Evolutionary conservation across 768 basidiomycete genomes (phyloP).

Genomic region (Kwoniella bestiolae): DNA sequence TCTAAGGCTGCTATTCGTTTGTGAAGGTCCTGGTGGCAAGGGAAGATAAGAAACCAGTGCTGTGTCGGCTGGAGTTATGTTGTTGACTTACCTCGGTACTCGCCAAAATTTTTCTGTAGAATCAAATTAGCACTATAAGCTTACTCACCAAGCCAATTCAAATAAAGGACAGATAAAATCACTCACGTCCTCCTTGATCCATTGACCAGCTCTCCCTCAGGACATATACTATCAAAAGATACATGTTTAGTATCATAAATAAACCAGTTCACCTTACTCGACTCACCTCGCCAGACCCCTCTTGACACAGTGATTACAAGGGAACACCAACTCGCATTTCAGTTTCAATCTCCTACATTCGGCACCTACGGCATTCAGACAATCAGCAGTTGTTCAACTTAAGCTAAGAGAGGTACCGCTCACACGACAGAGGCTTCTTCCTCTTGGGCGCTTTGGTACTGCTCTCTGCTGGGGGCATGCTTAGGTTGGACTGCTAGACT

Average conservation of each 20-base stretch:
- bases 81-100: constrained; percentile 24
- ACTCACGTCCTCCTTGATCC: constrained; percentile 21
- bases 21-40: constrained; percentile 12
- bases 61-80: background rate
- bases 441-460: constrained; percentile 10
- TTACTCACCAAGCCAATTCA: background rate
- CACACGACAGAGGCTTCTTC: constrained; percentile 20
- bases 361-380: constrained; percentile 2
- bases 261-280: background rate
- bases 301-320: constrained; percentile 16
- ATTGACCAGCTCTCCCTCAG: constrained; percentile 22
- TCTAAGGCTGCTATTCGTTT: constrained; percentile 19
- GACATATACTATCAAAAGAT: constrained; percentile 5
- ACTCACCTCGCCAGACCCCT: constrained; percentile 15
- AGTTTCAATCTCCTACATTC: constrained; percentile 23
- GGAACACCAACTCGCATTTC: constrained; percentile 21
- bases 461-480: constrained; percentile 2
- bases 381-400: background rate
- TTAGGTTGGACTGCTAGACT: background rate
- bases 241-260: background rate
- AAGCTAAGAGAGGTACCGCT: background rate
- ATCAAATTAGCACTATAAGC: background rate
- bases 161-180: background rate
- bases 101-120: constrained; percentile 20
- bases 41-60: background rate